These are phyloP conservation scores for Sicyos baderoa DNA, from an alignment of 306 rosid species.

Conservation along the genomic window DNA sequence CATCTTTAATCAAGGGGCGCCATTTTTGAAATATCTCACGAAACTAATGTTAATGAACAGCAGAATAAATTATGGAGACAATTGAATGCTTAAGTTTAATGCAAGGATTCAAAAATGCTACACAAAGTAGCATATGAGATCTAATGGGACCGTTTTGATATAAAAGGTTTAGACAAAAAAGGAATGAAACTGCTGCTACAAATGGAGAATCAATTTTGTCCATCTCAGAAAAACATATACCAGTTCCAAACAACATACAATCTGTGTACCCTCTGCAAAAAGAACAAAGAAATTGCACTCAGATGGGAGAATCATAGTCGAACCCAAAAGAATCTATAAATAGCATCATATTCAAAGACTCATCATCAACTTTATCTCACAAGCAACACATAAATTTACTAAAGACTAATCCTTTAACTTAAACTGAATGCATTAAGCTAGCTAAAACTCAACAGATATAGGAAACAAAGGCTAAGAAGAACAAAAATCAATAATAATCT, in stretches of 20 bases:
- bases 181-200: slow-evolving; percentile 40
- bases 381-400: neutral
- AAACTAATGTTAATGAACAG: slow-evolving; percentile 22
- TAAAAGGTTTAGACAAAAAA: slow-evolving; percentile 41
- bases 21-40: slow-evolving; percentile 25
- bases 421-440: neutral
- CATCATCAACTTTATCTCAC: neutral
- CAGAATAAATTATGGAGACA: slow-evolving; percentile 30
- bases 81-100: slow-evolving; percentile 29
- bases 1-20: slow-evolving; percentile 39
- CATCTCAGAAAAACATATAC: slow-evolving; percentile 46
- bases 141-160: slow-evolving; percentile 20
- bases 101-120: slow-evolving; percentile 38
- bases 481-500: neutral
- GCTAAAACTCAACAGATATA: neutral
- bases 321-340: slow-evolving; percentile 16
- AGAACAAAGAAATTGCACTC: slow-evolving; percentile 40
- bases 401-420: neutral
- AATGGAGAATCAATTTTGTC: slow-evolving; percentile 50
- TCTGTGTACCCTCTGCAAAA: slow-evolving; percentile 61
- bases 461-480: neutral
- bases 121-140: slow-evolving; percentile 26
- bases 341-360: slow-evolving; percentile 10
- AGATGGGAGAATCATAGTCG: slow-evolving; percentile 27
- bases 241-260: slow-evolving; percentile 58